Base-by-base conservation (phyloP, 192 early-diverging fungal species). In the Funneliformis mosseae region DNA sequence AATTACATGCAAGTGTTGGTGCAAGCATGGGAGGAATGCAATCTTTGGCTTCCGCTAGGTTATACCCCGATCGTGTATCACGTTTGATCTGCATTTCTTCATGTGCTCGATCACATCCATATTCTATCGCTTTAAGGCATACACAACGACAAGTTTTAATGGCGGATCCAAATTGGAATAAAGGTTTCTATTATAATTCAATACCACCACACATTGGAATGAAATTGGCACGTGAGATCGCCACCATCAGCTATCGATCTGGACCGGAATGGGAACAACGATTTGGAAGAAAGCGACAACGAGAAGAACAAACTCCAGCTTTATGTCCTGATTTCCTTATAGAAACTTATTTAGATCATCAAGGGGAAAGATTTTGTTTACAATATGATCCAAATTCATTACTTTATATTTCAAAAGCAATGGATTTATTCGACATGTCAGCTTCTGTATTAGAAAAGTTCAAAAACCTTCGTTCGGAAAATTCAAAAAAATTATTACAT, bases 351-450 rank as follows among this genome's bases (percentile, higher is more conserved):
- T 82, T 98, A 62, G 96, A 99, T 83, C 95, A 98, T 83, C 97
- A 79, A 88, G 96, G 97, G 71, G 97, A 99, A 82, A 87, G 92
- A 41, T 99, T 96, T 83, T 97, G 94, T 77, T 79, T 95, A 77
- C 91, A 95, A 84, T 99, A 97, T 85, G 97, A 98, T 83, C 88
- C 97, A 61, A 97, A 97, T 81, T 97, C 96, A 8, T 85, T 97
- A 21, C 81, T 99, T 16, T 99, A 97, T 81, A 90, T 99, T 25
- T 96, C 95, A 72, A 97, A 98, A 83, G 94, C 97, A 59, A 99
- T 99, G 97, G 97, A 99, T 79, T 90, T 99, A 92, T 99, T 99
- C 88, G 96, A 99, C 83, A 94, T 99, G 86, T 94, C 92, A 42
- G 81, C 81, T 1, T 90, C 91, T 8, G 83, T 86, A 27, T 82